Evolutionary conservation across 768 basidiomycete genomes (phyloP), one percentile per base, ranked within the genome.

Genomic region (Serendipita sp.): DNA sequence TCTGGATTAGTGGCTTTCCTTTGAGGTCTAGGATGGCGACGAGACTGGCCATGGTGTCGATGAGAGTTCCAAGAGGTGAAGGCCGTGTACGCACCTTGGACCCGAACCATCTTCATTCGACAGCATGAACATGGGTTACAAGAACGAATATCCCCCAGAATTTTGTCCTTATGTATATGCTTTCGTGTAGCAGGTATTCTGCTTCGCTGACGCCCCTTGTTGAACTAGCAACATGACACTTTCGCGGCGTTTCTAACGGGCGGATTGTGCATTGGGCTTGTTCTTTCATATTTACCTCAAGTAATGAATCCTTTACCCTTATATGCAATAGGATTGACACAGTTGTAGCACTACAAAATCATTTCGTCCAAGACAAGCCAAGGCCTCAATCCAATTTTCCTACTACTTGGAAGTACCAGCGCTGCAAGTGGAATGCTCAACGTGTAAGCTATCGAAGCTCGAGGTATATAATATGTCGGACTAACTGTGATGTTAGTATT

Each of bases 21-120:
- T 98, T 99, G 75, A 98, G 85, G 76, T 98, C 95, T 70, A 97
- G 88, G 70, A 98, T 94, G 44, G 94, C 92, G 67, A 98, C 86
- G 63, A 94, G 79, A 54, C 79, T 81, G 51, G 83, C 80, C 82
- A 83, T 83, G 45, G 48, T 56, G 64, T 63, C 28, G 16, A 30
- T 38, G 46, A 65, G 16, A 44, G 54, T 63, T 62, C 11, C 44
- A 47, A n/a, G 45, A 24, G 28, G 58, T 13, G 13, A 13, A 41
- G 7, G 5, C 41, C 41, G 35, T 28, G n/a, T n/a, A n/a, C 30
- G 7, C 30, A 51, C 37, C 32, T 60, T 60, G 37, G 56, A 60
- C 30, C 56, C 18, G 16, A 60, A 24, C 41, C 41, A 41, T 41
- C 41, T 41, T 13, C 5, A 7, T 13, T 41, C 28, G 37, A 24